Conservation (phyloP, 1,139 yeast genomes). For the Citeromyces hawaiiensis region DNA sequence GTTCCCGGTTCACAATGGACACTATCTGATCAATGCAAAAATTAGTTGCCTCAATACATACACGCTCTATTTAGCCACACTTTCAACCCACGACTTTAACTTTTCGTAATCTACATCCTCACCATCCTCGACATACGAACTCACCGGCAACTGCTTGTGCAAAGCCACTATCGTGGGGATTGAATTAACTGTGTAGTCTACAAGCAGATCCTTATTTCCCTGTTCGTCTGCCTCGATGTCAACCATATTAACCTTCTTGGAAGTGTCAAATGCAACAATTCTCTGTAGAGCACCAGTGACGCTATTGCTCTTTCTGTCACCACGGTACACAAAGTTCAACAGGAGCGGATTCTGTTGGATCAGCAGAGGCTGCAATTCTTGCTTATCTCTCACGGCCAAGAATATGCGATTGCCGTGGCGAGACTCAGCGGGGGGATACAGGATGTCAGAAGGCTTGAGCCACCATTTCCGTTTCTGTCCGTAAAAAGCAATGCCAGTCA, state of each 20-base stretch:
- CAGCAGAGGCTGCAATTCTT: slow-evolving; percentile 43
- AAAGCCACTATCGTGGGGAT: slow-evolving; percentile 61
- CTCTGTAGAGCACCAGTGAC: slow-evolving; percentile 50
- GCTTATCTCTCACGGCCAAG: slow-evolving; percentile 24
- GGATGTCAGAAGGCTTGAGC: slow-evolving; percentile 12
- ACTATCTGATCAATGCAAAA: too few relatives aligned
- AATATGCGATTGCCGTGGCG: slow-evolving; percentile 22
- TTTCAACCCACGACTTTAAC: slow-evolving; percentile 43
- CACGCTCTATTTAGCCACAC: slow-evolving; percentile 2
- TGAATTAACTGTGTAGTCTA: slow-evolving; percentile 41
- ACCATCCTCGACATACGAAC: slow-evolving; percentile 23
- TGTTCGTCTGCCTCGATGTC: slow-evolving; percentile 59
- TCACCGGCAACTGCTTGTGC: slow-evolving; percentile 51
- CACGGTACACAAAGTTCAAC: slow-evolving; percentile 60
- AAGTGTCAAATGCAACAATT: slow-evolving; percentile 39
- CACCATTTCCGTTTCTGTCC: slow-evolving; percentile 3
- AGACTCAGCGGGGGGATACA: slow-evolving; percentile 17
- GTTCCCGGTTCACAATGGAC: too few relatives aligned
- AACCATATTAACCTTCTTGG: slow-evolving; percentile 42
- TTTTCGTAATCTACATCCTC: slow-evolving; percentile 36
- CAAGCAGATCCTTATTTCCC: slow-evolving; percentile 45
- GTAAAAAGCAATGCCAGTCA: slow-evolving; percentile 8
- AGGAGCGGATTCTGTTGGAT: slow-evolving; percentile 42
- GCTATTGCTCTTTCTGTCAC: slow-evolving; percentile 48
- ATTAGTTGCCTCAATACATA: too few relatives aligned